Percentiles rank a stretch among this genome's conserved stretches.
These are phyloP conservation scores for Cotoneaster glaucophyllus DNA, from an alignment of 306 rosid species.

Conservation along the genomic window DNA sequence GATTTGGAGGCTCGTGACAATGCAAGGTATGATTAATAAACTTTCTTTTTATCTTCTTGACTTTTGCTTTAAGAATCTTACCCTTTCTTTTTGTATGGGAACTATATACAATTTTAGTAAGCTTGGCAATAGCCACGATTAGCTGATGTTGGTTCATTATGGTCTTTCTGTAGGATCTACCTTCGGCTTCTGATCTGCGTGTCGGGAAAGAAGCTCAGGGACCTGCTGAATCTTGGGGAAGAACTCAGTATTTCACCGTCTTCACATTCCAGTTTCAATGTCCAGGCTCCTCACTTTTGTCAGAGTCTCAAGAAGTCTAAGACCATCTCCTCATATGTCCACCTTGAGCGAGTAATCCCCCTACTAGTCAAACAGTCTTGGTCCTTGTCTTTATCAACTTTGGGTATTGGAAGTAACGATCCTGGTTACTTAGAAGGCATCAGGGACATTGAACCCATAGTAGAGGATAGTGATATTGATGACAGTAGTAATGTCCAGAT, in stretches of 20 bases:
- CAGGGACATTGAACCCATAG: slow-evolving; percentile 47
- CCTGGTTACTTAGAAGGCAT: slow-evolving; percentile 52
- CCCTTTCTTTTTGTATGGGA: background rate
- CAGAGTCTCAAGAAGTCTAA: slow-evolving; percentile 52
- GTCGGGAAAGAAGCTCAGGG: slow-evolving; percentile 91
- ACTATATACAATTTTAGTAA: background rate
- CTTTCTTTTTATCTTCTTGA: background rate
- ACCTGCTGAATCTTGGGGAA: slow-evolving; percentile 67
- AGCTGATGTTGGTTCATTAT: slow-evolving; percentile 1
- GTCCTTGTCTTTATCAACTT: slow-evolving; percentile 77
- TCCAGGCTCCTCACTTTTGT: slow-evolving; percentile 66
- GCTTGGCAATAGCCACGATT: background rate
- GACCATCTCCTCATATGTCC: slow-evolving; percentile 62
- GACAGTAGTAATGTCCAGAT: slow-evolving; percentile 29
- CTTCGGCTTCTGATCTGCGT: slow-evolving; percentile 79
- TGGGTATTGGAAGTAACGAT: slow-evolving; percentile 37
- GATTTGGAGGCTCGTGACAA: slow-evolving; percentile 95
- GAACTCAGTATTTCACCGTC: slow-evolving; percentile 63
- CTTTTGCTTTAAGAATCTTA: background rate
- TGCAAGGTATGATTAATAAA: slow-evolving; percentile 59
- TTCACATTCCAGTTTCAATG: slow-evolving; percentile 54
- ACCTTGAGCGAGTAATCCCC: slow-evolving; percentile 62
- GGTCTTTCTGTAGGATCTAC: slow-evolving; percentile 64
- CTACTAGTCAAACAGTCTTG: slow-evolving; percentile 84
- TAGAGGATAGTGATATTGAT: slow-evolving; percentile 55